These are phyloP conservation scores for Nannizzia gypsea DNA, from an alignment of 2,329 filamentous ascomycete species.

Conservation along the genomic window DNA sequence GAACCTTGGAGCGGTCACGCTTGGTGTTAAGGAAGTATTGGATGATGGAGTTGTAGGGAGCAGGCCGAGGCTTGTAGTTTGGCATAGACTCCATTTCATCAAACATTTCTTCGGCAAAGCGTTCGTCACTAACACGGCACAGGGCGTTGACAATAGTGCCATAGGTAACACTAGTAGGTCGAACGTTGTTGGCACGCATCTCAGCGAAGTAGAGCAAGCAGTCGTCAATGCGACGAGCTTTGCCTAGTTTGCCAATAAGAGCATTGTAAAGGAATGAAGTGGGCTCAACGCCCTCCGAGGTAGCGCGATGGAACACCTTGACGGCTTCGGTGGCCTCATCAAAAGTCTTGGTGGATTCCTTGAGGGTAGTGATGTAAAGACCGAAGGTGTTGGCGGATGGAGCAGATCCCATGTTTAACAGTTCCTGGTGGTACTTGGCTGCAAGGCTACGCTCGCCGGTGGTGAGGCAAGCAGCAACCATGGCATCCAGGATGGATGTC, in stretches of 20 bases:
- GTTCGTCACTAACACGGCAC: conserved; percentile 93
- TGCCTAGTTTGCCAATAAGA: conserved; percentile 93
- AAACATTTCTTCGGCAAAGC: conserved; percentile 93
- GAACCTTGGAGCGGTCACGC: conserved; percentile 85
- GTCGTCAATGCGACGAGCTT: conserved; percentile 94
- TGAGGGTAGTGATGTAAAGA: conserved; percentile 97
- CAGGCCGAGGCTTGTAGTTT: conserved; percentile 95
- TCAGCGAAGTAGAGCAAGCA: conserved; percentile 96
- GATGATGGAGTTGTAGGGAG: conserved; percentile 98
- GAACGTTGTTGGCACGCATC: conserved; percentile 86
- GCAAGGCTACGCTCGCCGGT: conserved; percentile 70
- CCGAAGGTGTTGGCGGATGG: conserved; percentile 97
- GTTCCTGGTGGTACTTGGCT: conserved; percentile 78
- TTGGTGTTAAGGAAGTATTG: conserved; percentile 98
- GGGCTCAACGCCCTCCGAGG: conserved; percentile 85
- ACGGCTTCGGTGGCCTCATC: conserved; percentile 95
- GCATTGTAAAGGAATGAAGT: conserved; percentile 98
- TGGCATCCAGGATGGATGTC: conserved; percentile 90
- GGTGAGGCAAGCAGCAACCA: conserved; percentile 84
- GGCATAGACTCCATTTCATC: conserved; percentile 98
- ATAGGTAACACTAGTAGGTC: conserved; percentile 94
- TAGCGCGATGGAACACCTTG: conserved; percentile 91
- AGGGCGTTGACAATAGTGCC: conserved; percentile 96
- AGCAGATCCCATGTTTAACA: conserved; percentile 78
- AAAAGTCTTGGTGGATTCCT: conserved; percentile 93